phyloP scores from a whole-genome alignment of 2,329 filamentous ascomycete genomes.

The Diaporthe helianthi region DNA sequence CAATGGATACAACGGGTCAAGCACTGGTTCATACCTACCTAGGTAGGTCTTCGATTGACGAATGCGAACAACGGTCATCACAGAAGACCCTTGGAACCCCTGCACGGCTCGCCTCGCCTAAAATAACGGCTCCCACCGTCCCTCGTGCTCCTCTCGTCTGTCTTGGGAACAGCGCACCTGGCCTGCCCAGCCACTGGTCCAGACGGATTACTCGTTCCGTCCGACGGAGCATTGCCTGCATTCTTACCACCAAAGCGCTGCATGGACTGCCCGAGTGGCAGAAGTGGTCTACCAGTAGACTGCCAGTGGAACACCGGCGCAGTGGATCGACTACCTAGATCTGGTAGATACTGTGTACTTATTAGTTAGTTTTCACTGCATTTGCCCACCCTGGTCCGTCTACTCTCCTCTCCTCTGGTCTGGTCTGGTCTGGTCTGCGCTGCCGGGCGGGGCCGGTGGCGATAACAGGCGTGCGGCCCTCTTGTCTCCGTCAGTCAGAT shows the following conservation, averaged over 20 bases:
- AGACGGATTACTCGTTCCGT: constrained; percentile 25
- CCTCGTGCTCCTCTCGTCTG: background rate
- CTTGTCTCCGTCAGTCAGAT: constrained; percentile 1
- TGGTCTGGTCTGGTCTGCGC: background rate
- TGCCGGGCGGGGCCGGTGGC: constrained; percentile 2
- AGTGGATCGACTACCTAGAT: background rate
- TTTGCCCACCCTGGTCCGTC: constrained; percentile 19
- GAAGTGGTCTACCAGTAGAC: background rate
- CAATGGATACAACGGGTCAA: constrained; percentile 1
- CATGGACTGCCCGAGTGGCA: background rate
- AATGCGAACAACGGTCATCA: constrained; percentile 9
- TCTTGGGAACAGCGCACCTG: background rate
- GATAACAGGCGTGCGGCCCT: background rate
- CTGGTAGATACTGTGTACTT: background rate
- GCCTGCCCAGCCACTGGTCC: constrained; percentile 5
- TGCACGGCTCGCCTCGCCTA: constrained; percentile 9
- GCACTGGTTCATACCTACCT: no score
- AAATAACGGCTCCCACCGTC: constrained; percentile 15
- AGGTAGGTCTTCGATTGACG: no score
- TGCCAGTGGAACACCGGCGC: background rate
- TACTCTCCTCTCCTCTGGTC: constrained; percentile 1
- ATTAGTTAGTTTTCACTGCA: background rate
- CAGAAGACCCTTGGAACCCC: constrained; percentile 6
- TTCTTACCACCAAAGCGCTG: constrained; percentile 10
- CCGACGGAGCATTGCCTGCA: constrained; percentile 13